Percentiles rank a stretch among this genome's conserved stretches.
These are phyloP conservation scores for Kluyveromyces marxianus DNA, from an alignment of 1,139 yeast species.

Conservation along the genomic window DNA sequence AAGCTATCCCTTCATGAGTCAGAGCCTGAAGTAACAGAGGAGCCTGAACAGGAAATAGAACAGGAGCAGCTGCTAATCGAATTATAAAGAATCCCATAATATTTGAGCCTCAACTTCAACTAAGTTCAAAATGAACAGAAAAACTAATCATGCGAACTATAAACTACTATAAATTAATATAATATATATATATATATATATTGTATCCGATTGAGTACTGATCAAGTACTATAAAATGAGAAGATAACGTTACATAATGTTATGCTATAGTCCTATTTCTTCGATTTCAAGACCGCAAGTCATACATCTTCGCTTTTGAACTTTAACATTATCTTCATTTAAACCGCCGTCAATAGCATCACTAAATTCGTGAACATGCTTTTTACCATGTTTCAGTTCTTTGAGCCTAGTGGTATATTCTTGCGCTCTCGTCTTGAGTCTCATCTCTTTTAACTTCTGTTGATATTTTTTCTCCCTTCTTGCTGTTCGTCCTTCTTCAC, in stretches of 20 bases:
- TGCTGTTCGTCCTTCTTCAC: slow-evolving; percentile 65
- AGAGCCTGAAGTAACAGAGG: slow-evolving; percentile 10
- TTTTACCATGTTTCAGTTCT: slow-evolving; percentile 42
- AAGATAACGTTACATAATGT: no score
- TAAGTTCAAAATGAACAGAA: no score
- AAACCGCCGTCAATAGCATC: slow-evolving; percentile 40
- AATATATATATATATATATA: no score
- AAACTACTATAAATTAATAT: no score
- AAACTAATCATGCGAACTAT: no score
- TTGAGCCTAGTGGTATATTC: slow-evolving; percentile 68
- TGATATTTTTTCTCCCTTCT: slow-evolving; percentile 77
- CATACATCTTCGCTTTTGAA: slow-evolving; percentile 57
- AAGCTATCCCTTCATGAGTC: slow-evolving; percentile 18
- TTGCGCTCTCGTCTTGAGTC: slow-evolving; percentile 87
- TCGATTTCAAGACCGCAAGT: slow-evolving; percentile 84
- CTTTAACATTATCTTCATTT: slow-evolving; percentile 38
- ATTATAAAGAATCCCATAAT: slow-evolving; percentile 8
- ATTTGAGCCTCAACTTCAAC: no score
- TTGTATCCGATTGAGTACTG: not conserved
- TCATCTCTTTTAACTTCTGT: slow-evolving; percentile 70
- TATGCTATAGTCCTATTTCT: slow-evolving; percentile 38
- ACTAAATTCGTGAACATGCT: slow-evolving; percentile 78
- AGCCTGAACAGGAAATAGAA: slow-evolving; percentile 9
- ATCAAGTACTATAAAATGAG: no score
- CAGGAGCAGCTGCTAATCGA: slow-evolving; percentile 32